Percentiles rank a stretch among this genome's conserved stretches.
Evolutionary conservation across 495 filamentous ascomycete species (phyloP).

Genomic region (Platismatia glauca): DNA sequence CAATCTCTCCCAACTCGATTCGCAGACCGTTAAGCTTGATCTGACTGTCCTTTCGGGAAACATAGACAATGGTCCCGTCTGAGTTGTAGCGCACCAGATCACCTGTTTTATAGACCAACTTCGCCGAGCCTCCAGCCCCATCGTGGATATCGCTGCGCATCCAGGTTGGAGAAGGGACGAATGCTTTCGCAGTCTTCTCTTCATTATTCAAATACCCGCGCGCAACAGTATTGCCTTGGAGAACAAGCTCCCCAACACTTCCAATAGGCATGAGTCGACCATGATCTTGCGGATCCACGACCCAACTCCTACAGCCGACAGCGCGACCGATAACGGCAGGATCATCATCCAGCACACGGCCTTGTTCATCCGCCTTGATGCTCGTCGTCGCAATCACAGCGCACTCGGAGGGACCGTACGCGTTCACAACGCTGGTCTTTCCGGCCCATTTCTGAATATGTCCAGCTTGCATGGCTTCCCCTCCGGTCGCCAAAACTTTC

Average conservation of each 20-base stretch:
- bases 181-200: conserved; percentile 36
- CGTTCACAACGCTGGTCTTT: conserved; percentile 39
- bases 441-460: conserved; percentile 38
- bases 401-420: conserved; percentile 49
- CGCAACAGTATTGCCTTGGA: conserved; percentile 46
- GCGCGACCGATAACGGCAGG: conserved; percentile 32
- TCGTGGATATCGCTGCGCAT: conserved; percentile 26
- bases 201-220: conserved; percentile 42
- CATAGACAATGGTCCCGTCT: conserved; percentile 41
- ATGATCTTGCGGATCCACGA: conserved; percentile 42
- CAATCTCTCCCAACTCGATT: conserved; percentile 37
- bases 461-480: conserved; percentile 46
- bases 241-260: conserved; percentile 44
- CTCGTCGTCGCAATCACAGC: conserved; percentile 37
- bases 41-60: conserved; percentile 47
- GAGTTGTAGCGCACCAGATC: conserved; percentile 45
- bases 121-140: neutral
- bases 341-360: conserved; percentile 11
- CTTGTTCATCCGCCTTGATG: conserved; percentile 10
- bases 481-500: conserved; percentile 42
- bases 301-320: conserved; percentile 35
- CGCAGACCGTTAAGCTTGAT: conserved; percentile 41
- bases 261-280: conserved; percentile 44
- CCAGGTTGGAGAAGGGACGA: conserved; percentile 40
- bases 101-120: conserved; percentile 48